Conservation (phyloP, 768 basidiomycete species). For the Cystofilobasidium bisporidii region DNA sequence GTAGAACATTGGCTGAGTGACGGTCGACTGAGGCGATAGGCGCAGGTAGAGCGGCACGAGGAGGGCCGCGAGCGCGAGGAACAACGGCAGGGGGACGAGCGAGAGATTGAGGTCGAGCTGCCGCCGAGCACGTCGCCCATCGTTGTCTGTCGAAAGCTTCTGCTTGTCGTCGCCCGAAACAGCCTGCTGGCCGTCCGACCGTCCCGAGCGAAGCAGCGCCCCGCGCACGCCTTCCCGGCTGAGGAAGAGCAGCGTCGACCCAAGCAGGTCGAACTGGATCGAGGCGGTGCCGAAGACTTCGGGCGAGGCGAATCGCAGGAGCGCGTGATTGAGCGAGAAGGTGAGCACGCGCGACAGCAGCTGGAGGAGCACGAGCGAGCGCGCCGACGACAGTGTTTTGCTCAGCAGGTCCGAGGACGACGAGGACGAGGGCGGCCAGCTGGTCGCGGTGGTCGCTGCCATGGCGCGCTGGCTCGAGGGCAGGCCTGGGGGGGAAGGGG, state of each 20-base stretch:
- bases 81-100: slow-evolving; percentile 59
- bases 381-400: slow-evolving; percentile 43
- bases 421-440: not conserved
- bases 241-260: slow-evolving; percentile 82
- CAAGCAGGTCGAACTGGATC: slow-evolving; percentile 85
- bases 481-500: too few relatives aligned
- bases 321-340: slow-evolving; percentile 76
- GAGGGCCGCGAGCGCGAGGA: slow-evolving; percentile 54
- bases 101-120: slow-evolving; percentile 44
- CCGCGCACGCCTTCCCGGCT: slow-evolving; percentile 87
- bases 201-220: slow-evolving; percentile 57
- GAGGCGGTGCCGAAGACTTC: slow-evolving; percentile 77
- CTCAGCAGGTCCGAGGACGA: not conserved
- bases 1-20: slow-evolving; percentile 56
- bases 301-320: slow-evolving; percentile 74
- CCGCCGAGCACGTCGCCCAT: not conserved
- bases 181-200: slow-evolving; percentile 8
- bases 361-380: slow-evolving; percentile 75
- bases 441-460: not conserved
- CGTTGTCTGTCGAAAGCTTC: not conserved
- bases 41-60: slow-evolving; percentile 51
- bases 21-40: slow-evolving; percentile 50
- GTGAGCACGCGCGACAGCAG: slow-evolving; percentile 74
- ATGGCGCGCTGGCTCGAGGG: not conserved
- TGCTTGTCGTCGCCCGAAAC: slow-evolving; percentile 1